phyloP scores from a whole-genome alignment of 805 yeast genomes.

The Candida stauntonica region DNA sequence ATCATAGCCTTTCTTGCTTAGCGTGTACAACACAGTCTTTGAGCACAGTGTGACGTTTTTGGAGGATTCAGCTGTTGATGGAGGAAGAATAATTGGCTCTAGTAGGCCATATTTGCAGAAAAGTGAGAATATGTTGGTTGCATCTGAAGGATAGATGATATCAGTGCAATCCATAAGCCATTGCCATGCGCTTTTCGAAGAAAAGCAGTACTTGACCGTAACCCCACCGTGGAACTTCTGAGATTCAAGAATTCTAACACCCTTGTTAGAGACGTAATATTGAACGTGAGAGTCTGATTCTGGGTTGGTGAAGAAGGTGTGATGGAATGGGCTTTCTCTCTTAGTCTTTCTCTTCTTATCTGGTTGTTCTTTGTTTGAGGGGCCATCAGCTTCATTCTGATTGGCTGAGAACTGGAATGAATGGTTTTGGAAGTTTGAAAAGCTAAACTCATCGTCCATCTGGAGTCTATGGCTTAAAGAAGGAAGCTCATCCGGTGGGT shows the following conservation, averaged over 20 bases:
- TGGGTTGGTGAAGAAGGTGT: constrained; percentile 79
- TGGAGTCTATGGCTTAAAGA: constrained; percentile 31
- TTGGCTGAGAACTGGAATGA: constrained; percentile 2
- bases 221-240: constrained; percentile 31
- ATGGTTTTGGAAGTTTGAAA: constrained; percentile 26
- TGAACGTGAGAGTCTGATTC: constrained; percentile 80
- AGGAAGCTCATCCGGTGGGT: constrained; percentile 46
- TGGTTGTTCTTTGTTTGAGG: not conserved
- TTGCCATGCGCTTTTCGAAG: constrained; percentile 77
- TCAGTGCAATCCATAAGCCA: constrained; percentile 93
- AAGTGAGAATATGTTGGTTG: constrained; percentile 46
- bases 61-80: constrained; percentile 31
- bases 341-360: constrained; percentile 1
- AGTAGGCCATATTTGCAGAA: constrained; percentile 46
- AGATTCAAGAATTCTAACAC: constrained; percentile 55
- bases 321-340: constrained; percentile 61
- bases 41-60: constrained; percentile 30
- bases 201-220: constrained; percentile 44
- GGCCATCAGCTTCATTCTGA: not conserved
- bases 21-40: constrained; percentile 39
- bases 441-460: constrained; percentile 31
- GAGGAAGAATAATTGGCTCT: constrained; percentile 36
- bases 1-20: constrained; percentile 40
- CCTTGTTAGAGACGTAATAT: constrained; percentile 64
- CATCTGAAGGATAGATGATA: constrained; percentile 47